These are phyloP conservation scores for Stagonosporopsis vannaccii DNA, from an alignment of 2,329 filamentous ascomycete species.

Conservation along the genomic window DNA sequence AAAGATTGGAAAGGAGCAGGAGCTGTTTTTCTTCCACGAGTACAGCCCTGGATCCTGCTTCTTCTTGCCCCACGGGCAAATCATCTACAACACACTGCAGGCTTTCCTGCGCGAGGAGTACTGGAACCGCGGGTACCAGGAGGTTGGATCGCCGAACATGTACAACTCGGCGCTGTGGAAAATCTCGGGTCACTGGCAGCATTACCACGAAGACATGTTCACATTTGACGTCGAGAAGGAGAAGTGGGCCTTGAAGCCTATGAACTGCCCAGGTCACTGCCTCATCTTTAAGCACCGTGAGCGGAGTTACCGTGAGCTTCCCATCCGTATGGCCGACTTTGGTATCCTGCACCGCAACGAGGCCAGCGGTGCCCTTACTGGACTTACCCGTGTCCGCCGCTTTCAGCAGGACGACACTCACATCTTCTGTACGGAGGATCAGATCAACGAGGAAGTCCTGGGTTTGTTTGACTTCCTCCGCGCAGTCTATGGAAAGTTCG, in stretches of 20 bases:
- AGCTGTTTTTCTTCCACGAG: conserved; percentile 97
- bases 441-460: conserved; percentile 78
- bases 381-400: conserved; percentile 87
- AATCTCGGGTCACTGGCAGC: conserved; percentile 89
- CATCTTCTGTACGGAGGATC: conserved; percentile 89
- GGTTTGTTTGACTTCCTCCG: conserved; percentile 87
- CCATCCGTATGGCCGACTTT: conserved; percentile 93
- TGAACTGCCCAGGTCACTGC: conserved; percentile 98
- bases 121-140: conserved; percentile 90
- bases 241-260: conserved; percentile 86
- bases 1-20: conserved; percentile 92
- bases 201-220: conserved; percentile 97
- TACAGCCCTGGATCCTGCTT: conserved; percentile 92
- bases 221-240: conserved; percentile 85
- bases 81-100: conserved; percentile 90
- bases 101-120: conserved; percentile 85
- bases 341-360: conserved; percentile 96
- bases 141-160: conserved; percentile 97
- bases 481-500: conserved; percentile 80
- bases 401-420: conserved; percentile 98
- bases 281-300: conserved; percentile 84
- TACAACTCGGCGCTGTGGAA: conserved; percentile 95
- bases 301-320: conserved; percentile 87
- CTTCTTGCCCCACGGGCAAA: conserved; percentile 89
- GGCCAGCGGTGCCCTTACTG: conserved; percentile 87